phyloP scores from a whole-genome alignment of 176 grass and related monocot species.

The Tillandsia fasciculata region DNA sequence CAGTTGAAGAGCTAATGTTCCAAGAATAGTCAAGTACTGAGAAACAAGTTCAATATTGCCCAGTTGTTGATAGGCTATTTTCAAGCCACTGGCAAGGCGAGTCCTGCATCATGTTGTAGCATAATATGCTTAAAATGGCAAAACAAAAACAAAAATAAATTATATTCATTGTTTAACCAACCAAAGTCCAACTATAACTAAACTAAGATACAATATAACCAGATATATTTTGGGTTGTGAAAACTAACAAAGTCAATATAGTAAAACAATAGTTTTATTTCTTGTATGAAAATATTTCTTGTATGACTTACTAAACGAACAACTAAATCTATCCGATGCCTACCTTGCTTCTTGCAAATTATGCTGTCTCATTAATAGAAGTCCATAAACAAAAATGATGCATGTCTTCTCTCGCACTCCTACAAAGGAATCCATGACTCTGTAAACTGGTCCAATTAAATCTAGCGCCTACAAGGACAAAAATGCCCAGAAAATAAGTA shows the following conservation, averaged over 20 bases:
- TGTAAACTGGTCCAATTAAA: conserved; percentile 82
- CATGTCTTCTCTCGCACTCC: conserved; percentile 93
- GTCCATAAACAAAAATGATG: conserved; percentile 89
- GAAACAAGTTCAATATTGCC: conserved; percentile 98
- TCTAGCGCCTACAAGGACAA: conserved; percentile 53
- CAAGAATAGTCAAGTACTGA: conserved; percentile 90
- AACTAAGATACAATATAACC: too few relatives aligned
- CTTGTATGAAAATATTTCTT: neutral
- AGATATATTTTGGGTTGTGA: neutral
- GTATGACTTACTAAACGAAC: neutral
- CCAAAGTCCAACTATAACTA: too few relatives aligned
- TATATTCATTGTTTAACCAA: too few relatives aligned
- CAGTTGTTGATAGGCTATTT: conserved; percentile 91
- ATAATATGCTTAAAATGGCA: neutral
- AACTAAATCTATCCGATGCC: conserved; percentile 9
- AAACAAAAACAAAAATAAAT: neutral
- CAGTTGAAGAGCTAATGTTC: conserved; percentile 86
- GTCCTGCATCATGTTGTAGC: conserved; percentile 40
- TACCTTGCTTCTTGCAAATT: conserved; percentile 92
- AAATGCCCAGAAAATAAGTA: neutral
- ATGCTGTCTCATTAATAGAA: conserved; percentile 90
- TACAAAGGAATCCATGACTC: conserved; percentile 90
- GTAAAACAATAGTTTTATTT: neutral
- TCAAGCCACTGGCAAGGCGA: conserved; percentile 91
- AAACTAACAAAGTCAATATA: neutral